Evolutionary conservation across 345 rosid genomes (phyloP).

Genomic region (Aquilaria malaccensis): DNA sequence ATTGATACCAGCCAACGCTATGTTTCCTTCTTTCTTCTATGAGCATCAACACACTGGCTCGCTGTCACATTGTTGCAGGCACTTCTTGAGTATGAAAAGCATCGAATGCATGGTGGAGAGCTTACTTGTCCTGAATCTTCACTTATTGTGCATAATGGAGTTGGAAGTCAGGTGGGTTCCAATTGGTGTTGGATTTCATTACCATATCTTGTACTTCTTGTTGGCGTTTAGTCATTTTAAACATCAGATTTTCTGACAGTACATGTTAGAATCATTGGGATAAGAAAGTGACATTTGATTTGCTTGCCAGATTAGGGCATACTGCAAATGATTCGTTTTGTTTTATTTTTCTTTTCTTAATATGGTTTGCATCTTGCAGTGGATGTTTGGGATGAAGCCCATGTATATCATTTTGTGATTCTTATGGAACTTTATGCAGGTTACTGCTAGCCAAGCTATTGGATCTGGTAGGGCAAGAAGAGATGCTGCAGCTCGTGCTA

Average conservation of each 20-base stretch:
- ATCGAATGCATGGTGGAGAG: slow-evolving; percentile 44
- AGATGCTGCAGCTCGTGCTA: slow-evolving; percentile 76
- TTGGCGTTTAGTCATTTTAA: too few relatives aligned
- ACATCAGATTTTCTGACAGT: too few relatives aligned
- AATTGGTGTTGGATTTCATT: too few relatives aligned
- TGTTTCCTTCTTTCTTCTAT: slow-evolving; percentile 4
- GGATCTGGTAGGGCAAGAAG: slow-evolving; percentile 58
- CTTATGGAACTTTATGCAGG: slow-evolving; percentile 23
- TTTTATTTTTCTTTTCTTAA: too few relatives aligned
- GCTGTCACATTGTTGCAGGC: slow-evolving; percentile 29
- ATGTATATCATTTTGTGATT: neutral
- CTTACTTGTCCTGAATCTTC: slow-evolving; percentile 34
- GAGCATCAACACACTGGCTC: neutral
- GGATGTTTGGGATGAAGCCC: neutral
- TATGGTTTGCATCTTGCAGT: too few relatives aligned
- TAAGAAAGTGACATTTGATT: too few relatives aligned
- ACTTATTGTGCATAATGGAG: slow-evolving; percentile 28
- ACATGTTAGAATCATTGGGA: too few relatives aligned
- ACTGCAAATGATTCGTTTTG: too few relatives aligned
- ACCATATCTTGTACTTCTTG: too few relatives aligned
- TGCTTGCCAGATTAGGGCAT: too few relatives aligned
- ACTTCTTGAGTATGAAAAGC: slow-evolving; percentile 59
- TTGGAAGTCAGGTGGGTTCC: slow-evolving; percentile 42
- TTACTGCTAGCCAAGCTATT: slow-evolving; percentile 26
- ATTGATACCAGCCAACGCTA: neutral